phyloP scores from a whole-genome alignment of 163 green algal genomes.

The Picocystis sp. region DNA sequence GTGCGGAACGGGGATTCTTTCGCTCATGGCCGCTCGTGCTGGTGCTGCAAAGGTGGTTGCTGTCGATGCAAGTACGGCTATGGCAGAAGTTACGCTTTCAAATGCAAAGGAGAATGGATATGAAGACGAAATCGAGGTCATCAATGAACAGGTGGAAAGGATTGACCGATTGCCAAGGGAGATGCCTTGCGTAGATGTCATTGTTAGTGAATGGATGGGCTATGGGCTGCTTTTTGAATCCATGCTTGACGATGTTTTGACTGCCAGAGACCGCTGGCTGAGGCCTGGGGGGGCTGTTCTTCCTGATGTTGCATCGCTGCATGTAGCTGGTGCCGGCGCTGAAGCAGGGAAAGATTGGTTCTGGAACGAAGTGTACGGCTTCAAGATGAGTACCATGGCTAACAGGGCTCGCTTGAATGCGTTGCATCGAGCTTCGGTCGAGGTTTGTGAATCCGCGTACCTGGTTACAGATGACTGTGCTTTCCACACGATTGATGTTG shows the following conservation, averaged over 20 bases:
- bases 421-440: too few species aligned
- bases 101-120: constrained; percentile 4
- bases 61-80: background rate
- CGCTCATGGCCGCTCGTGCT: constrained; percentile 2
- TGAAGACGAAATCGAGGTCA: background rate
- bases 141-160: constrained; percentile 5
- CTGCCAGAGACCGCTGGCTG: constrained; percentile 1
- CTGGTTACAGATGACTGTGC: too few species aligned
- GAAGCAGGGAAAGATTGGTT: background rate
- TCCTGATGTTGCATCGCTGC: background rate
- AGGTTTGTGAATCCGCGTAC: too few species aligned
- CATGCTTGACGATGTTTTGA: constrained; percentile 2
- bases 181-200: background rate
- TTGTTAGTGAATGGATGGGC: constrained; percentile 7
- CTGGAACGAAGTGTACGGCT: constrained; percentile 6
- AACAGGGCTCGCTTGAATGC: too few species aligned
- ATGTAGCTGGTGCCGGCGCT: background rate
- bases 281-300: constrained; percentile 2
- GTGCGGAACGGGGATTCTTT: constrained; percentile 4
- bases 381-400: background rate
- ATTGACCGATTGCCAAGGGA: background rate
- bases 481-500: too few species aligned
- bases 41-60: background rate
- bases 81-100: background rate
- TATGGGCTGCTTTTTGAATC: constrained; percentile 6